A percentile compares a stretch with the other conserved stretches of the same genome.
Evolutionary conservation across 2,329 filamentous ascomycete species (phyloP).

Genomic region (Epicoccum nigrum): DNA sequence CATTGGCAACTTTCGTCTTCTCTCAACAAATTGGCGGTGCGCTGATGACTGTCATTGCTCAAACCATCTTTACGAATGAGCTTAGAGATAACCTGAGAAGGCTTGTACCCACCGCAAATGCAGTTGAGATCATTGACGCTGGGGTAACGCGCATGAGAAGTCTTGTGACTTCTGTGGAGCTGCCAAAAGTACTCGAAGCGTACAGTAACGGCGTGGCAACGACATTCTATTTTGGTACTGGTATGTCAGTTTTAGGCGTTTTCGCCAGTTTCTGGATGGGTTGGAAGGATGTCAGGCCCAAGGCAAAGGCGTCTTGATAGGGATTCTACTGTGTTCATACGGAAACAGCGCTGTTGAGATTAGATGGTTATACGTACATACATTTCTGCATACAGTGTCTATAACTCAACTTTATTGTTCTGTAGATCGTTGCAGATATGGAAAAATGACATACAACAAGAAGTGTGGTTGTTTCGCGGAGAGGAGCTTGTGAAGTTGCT

Average conservation of each 20-base stretch:
- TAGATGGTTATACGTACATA: too few species aligned
- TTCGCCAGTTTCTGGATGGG: slow-evolving; percentile 13
- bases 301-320: background rate
- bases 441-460: too few species aligned
- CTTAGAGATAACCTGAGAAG: background rate
- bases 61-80: slow-evolving; percentile 7
- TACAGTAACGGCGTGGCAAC: slow-evolving; percentile 50
- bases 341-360: too few species aligned
- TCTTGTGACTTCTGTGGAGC: background rate
- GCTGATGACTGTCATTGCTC: slow-evolving; percentile 3
- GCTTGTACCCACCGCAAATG: background rate
- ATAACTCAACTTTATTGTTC: too few species aligned
- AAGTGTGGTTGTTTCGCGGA: too few species aligned
- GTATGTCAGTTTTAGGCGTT: slow-evolving; percentile 9
- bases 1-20: slow-evolving; percentile 7
- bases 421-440: too few species aligned
- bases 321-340: too few species aligned
- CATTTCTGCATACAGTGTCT: too few species aligned
- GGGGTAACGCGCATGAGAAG: slow-evolving; percentile 3
- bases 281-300: slow-evolving; percentile 13
- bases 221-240: slow-evolving; percentile 51
- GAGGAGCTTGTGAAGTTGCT: too few species aligned
- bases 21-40: slow-evolving; percentile 6
- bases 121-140: background rate
- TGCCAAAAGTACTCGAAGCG: slow-evolving; percentile 39